A percentile compares a stretch with the other conserved stretches of the same genome.
These are phyloP conservation scores for Exophiala phaeomuriformis DNA, from an alignment of 2,329 filamentous ascomycete species.

Conservation along the genomic window DNA sequence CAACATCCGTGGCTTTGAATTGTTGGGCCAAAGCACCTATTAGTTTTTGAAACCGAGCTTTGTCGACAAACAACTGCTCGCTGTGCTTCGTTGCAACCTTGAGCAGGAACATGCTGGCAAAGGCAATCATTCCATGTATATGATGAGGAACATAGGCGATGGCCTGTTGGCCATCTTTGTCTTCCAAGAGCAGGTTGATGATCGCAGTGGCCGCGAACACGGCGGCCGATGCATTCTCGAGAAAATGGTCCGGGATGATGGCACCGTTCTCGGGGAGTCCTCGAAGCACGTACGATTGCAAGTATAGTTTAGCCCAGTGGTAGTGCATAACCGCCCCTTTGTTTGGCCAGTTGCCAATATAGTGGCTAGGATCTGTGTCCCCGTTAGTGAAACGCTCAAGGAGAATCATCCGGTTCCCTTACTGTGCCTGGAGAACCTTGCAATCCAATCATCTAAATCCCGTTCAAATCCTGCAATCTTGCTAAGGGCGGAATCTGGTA, in stretches of 20 bases:
- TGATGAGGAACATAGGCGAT: slow-evolving; percentile 41
- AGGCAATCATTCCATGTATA: slow-evolving; percentile 43
- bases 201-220: slow-evolving; percentile 39
- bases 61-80: slow-evolving; percentile 32
- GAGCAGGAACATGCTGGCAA: slow-evolving; percentile 41
- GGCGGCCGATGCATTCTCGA: slow-evolving; percentile 39
- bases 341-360: slow-evolving; percentile 44
- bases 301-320: slow-evolving; percentile 45
- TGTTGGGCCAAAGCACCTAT: slow-evolving; percentile 29
- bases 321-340: slow-evolving; percentile 47
- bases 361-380: slow-evolving; percentile 38
- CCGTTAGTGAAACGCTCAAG: slow-evolving; percentile 4
- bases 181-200: slow-evolving; percentile 38
- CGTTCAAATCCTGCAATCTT: slow-evolving; percentile 37
- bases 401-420: slow-evolving; percentile 1
- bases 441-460: slow-evolving; percentile 36
- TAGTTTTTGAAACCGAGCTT: slow-evolving; percentile 25
- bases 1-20: slow-evolving; percentile 28
- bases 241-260: slow-evolving; percentile 32
- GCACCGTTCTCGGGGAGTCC: slow-evolving; percentile 40
- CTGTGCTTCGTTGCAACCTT: slow-evolving; percentile 40
- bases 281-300: slow-evolving; percentile 45
- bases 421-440: slow-evolving; percentile 27
- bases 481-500: slow-evolving; percentile 36
- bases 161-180: slow-evolving; percentile 38